phyloP scores from a whole-genome alignment of 768 basidiomycete species.

The Russula griseocarnosa region DNA sequence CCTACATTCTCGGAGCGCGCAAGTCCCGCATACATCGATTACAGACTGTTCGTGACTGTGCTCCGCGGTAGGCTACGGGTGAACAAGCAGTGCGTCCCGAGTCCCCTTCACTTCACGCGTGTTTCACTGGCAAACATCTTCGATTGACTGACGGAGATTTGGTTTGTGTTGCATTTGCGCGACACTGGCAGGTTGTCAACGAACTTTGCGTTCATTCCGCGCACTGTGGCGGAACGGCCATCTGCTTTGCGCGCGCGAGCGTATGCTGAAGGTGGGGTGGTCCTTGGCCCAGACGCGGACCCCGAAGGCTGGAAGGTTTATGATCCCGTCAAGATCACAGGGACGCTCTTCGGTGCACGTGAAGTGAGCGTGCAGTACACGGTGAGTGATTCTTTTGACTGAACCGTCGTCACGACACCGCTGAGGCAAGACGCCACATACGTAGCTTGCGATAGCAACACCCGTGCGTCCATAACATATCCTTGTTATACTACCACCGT shows the following conservation, averaged over 20 bases:
- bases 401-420: neutral
- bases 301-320: conserved; percentile 41
- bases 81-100: conserved; percentile 44
- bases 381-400: conserved; percentile 32
- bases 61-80: conserved; percentile 47
- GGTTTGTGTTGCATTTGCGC: too few species aligned
- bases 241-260: conserved; percentile 39
- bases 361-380: conserved; percentile 33
- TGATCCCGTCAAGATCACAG: conserved; percentile 35
- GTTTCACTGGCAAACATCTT: too few species aligned
- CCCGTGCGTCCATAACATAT: conserved; percentile 36
- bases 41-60: conserved; percentile 48
- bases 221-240: conserved; percentile 36
- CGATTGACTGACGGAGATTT: neutral
- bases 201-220: conserved; percentile 36
- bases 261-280: conserved; percentile 35
- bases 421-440: neutral
- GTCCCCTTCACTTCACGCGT: neutral
- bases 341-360: conserved; percentile 37
- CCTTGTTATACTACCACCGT: neutral
- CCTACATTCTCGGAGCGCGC: conserved; percentile 39
- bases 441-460: conserved; percentile 50
- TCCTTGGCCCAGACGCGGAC: conserved; percentile 41
- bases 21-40: conserved; percentile 54
- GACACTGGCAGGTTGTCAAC: conserved; percentile 34